Conservation (phyloP, 495 filamentous ascomycete genomes). For the Cetradonia linearis region DNA sequence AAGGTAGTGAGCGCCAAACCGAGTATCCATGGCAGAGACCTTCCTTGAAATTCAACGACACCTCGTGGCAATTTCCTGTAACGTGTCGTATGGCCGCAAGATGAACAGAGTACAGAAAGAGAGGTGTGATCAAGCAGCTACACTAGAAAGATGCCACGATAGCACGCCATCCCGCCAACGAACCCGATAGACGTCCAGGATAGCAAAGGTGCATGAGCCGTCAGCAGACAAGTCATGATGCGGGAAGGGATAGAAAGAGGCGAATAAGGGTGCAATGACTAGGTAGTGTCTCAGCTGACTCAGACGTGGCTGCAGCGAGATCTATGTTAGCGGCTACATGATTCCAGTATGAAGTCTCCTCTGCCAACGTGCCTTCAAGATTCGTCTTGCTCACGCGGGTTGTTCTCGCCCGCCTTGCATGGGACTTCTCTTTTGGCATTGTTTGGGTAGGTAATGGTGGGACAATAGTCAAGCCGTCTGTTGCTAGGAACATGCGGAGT, state of each 20-base stretch:
- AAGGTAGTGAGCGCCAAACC: not conserved
- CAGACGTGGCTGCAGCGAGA: constrained; percentile 1
- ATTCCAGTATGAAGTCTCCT: not conserved
- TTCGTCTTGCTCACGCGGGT: not conserved
- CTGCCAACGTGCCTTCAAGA: not conserved
- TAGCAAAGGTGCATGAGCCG: not conserved
- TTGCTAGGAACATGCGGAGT: not conserved
- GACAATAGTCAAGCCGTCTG: not conserved
- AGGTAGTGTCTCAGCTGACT: not conserved
- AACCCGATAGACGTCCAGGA: not conserved
- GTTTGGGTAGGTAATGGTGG: not conserved
- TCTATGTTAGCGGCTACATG: not conserved
- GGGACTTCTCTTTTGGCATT: not conserved
- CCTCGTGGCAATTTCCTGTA: not conserved
- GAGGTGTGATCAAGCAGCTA: not conserved
- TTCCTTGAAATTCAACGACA: not conserved
- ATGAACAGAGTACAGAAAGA: not conserved
- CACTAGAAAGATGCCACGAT: not conserved
- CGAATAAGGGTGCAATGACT: not conserved
- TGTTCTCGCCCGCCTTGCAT: not conserved
- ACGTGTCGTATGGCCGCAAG: not conserved
- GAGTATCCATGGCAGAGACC: not conserved
- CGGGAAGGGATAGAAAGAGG: not conserved
- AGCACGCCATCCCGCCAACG: not conserved
- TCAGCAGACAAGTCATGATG: not conserved